phyloP scores from a whole-genome alignment of 176 grass and related monocot species.

The Dendrocalamus sinicus region DNA sequence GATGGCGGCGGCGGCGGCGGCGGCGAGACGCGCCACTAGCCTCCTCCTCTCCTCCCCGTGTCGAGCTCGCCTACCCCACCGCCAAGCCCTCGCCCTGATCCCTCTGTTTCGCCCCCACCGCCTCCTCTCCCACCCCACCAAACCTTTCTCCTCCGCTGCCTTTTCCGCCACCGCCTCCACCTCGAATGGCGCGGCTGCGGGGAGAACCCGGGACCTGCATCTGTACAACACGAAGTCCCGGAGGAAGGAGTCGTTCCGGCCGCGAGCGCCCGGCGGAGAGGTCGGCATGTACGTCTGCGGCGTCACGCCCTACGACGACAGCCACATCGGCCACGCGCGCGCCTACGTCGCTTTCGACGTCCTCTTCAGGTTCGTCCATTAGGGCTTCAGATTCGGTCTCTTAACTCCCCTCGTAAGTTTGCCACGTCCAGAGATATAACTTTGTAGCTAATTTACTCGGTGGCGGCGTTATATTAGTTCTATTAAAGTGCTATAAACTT shows the following conservation, averaged over 20 bases:
- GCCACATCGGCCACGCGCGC: slow-evolving; percentile 83
- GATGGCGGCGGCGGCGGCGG: slow-evolving; percentile 37
- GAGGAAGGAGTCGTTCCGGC: slow-evolving; percentile 67
- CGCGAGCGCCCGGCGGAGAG: slow-evolving; percentile 59
- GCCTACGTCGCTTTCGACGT: slow-evolving; percentile 86
- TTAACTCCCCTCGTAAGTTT: not conserved
- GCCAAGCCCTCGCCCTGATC: slow-evolving; percentile 9
- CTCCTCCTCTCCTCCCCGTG: slow-evolving; percentile 29
- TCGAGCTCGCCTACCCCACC: not conserved
- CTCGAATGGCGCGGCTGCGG: slow-evolving; percentile 37
- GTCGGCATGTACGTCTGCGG: slow-evolving; percentile 85
- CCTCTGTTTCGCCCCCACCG: not conserved
- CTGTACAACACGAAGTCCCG: slow-evolving; percentile 83
- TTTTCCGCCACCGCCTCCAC: not conserved
- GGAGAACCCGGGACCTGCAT: slow-evolving; percentile 50
- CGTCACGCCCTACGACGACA: slow-evolving; percentile 83
- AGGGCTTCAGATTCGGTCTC: not conserved
- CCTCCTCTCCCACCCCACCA: slow-evolving; percentile 32
- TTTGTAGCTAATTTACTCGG: not conserved
- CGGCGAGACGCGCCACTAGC: slow-evolving; percentile 44
- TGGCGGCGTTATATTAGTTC: not conserved
- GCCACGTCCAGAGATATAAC: not conserved
- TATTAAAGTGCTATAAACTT: not conserved
- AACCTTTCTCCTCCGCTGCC: not conserved
- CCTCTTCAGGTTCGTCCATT: slow-evolving; percentile 64